These are phyloP conservation scores for Simplicillium aogashimaense DNA, from an alignment of 2,329 filamentous ascomycete genomes.

Conservation along the genomic window DNA sequence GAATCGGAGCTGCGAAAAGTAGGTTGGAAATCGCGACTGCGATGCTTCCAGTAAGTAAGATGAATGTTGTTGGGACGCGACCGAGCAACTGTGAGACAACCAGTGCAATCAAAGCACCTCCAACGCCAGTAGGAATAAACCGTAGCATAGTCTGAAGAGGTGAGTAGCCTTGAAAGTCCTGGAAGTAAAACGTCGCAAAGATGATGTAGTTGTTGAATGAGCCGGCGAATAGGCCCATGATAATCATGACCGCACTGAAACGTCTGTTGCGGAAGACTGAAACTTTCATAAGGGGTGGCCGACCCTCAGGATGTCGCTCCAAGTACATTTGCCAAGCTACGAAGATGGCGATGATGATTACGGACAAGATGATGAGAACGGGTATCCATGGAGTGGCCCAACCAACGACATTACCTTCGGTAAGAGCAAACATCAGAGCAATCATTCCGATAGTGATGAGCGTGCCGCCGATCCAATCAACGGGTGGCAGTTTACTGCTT, in stretches of 20 bases:
- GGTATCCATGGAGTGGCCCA: slow-evolving; percentile 56
- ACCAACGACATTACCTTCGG: slow-evolving; percentile 59
- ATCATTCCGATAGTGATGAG: slow-evolving; percentile 54
- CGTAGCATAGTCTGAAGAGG: slow-evolving; percentile 58
- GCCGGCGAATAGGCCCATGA: slow-evolving; percentile 58
- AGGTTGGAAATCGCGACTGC: slow-evolving; percentile 45
- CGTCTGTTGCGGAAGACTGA: slow-evolving; percentile 49
- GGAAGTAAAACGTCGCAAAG: slow-evolving; percentile 61
- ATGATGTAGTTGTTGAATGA: slow-evolving; percentile 60
- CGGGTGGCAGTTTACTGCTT: slow-evolving; percentile 24
- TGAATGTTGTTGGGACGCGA: slow-evolving; percentile 45
- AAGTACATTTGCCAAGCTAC: slow-evolving; percentile 47
- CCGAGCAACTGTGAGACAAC: slow-evolving; percentile 46
- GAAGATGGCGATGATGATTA: slow-evolving; percentile 46
- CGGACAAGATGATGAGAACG: slow-evolving; percentile 45
- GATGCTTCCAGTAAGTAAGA: slow-evolving; percentile 48
- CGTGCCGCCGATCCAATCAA: slow-evolving; percentile 59
- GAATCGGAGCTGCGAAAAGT: slow-evolving; percentile 55
- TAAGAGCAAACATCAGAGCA: slow-evolving; percentile 55
- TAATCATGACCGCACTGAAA: slow-evolving; percentile 53
- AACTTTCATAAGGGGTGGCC: slow-evolving; percentile 54
- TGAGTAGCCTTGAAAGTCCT: slow-evolving; percentile 52
- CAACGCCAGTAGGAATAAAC: slow-evolving; percentile 56
- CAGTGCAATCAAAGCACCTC: slow-evolving; percentile 46
- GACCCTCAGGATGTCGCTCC: slow-evolving; percentile 17